These are phyloP conservation scores for Hirsutella minnesotensis DNA, from an alignment of 2,329 filamentous ascomycete species.

Conservation along the genomic window DNA sequence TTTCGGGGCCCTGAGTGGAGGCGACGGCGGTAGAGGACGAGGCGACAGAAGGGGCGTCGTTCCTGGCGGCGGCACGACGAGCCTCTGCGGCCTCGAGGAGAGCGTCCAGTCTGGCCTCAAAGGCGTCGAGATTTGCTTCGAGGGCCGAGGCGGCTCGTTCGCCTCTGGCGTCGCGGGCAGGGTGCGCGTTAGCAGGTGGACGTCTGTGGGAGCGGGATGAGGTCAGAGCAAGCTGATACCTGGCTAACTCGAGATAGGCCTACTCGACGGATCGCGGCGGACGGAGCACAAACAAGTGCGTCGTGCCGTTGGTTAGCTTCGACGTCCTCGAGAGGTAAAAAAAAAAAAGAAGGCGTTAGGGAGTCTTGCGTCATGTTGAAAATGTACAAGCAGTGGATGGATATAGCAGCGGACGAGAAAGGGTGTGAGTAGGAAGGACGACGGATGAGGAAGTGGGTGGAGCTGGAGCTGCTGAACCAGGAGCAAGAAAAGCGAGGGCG, in stretches of 20 bases:
- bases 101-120: slow-evolving; percentile 44
- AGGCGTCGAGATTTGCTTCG: slow-evolving; percentile 37
- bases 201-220: not conserved
- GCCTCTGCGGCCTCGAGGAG: slow-evolving; percentile 37
- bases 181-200: not conserved
- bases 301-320: not conserved
- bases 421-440: too few species aligned
- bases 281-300: not conserved
- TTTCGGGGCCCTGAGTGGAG: not conserved
- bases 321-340: not conserved
- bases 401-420: too few species aligned
- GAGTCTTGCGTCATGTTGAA: not conserved
- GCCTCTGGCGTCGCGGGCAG: slow-evolving; percentile 24
- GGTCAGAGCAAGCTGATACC: slow-evolving; percentile 4
- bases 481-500: not conserved
- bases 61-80: slow-evolving; percentile 2
- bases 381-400: too few species aligned
- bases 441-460: not conserved
- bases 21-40: not conserved
- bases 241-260: slow-evolving; percentile 10
- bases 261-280: not conserved
- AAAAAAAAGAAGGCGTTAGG: not conserved
- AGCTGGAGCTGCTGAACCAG: not conserved
- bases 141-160: slow-evolving; percentile 41
- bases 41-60: not conserved